A percentile compares a stretch with the other conserved stretches of the same genome.
phyloP scores from a whole-genome alignment of 805 yeast genomes.

The Torulaspora quercuum region DNA sequence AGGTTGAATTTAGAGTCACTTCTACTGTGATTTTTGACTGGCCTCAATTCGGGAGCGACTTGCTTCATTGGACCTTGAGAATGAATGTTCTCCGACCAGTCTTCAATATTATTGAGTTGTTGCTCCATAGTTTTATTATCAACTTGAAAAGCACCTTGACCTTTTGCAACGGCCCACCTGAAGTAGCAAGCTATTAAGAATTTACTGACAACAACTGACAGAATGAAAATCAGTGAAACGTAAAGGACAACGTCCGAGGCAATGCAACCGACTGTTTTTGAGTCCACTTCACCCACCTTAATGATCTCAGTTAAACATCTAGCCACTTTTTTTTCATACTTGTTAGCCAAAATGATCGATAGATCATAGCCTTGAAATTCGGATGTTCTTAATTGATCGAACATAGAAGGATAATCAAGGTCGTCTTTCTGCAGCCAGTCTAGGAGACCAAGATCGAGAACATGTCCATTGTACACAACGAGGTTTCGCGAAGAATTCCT shows the following conservation, averaged over 20 bases:
- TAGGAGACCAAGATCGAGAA: constrained; percentile 73
- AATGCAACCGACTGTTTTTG: constrained; percentile 89
- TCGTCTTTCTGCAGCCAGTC: constrained; percentile 72
- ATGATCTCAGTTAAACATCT: constrained; percentile 80
- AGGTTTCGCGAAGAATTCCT: constrained; percentile 65
- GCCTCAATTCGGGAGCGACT: constrained; percentile 52
- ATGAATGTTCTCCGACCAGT: constrained; percentile 73
- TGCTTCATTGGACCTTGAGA: constrained; percentile 49
- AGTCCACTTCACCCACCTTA: constrained; percentile 85
- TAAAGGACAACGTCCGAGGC: constrained; percentile 82
- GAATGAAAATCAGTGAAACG: constrained; percentile 77
- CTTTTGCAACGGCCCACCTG: constrained; percentile 74
- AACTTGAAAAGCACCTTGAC: constrained; percentile 72
- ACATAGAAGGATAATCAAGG: constrained; percentile 66
- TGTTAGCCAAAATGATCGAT: constrained; percentile 63
- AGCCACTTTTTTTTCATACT: constrained; percentile 65
- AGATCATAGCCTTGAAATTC: constrained; percentile 74
- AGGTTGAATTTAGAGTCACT: constrained; percentile 35
- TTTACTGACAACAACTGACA: constrained; percentile 72
- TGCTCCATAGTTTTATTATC: constrained; percentile 57
- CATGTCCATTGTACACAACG: constrained; percentile 86
- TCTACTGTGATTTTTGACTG: constrained; percentile 37
- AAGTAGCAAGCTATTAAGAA: constrained; percentile 85
- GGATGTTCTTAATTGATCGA: constrained; percentile 57
- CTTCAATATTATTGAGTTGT: constrained; percentile 67